Evolutionary conservation across 2,329 filamentous ascomycete species (phyloP).

Genomic region (Conoideocrella luteorostrata): DNA sequence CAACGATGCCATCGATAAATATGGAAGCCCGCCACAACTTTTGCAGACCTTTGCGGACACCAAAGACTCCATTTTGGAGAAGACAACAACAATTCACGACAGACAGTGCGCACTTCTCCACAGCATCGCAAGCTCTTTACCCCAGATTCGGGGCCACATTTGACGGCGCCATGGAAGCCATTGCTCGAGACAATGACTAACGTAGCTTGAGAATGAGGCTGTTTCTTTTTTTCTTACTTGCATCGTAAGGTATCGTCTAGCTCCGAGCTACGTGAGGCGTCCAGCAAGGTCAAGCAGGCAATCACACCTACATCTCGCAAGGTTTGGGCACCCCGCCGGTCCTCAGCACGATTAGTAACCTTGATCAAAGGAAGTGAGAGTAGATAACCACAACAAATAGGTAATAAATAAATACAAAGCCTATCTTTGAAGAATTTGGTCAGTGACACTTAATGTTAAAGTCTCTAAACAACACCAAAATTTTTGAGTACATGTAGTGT

Average conservation of each 20-base stretch:
- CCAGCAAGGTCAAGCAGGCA: too few relatives aligned
- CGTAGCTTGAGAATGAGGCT: not conserved
- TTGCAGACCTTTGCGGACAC: not conserved
- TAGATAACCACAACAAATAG: too few relatives aligned
- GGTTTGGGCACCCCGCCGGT: too few relatives aligned
- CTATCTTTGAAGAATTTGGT: too few relatives aligned
- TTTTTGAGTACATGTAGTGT: too few relatives aligned
- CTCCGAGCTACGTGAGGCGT: not conserved
- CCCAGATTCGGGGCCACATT: not conserved
- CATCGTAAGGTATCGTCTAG: not conserved
- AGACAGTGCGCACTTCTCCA: not conserved
- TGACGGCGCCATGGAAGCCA: not conserved
- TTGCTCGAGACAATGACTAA: not conserved
- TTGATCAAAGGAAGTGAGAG: too few relatives aligned
- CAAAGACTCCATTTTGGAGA: not conserved
- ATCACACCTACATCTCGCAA: too few relatives aligned
- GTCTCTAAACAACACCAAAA: too few relatives aligned
- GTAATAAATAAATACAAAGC: too few relatives aligned
- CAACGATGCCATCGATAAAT: not conserved
- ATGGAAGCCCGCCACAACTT: not conserved
- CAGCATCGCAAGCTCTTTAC: not conserved
- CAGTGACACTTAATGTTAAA: too few relatives aligned
- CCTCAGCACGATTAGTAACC: too few relatives aligned
- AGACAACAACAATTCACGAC: not conserved
- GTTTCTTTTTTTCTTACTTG: not conserved